Evolutionary conservation across 257 asterid species (phyloP).

Genomic region (Nicotiana benthamiana): DNA sequence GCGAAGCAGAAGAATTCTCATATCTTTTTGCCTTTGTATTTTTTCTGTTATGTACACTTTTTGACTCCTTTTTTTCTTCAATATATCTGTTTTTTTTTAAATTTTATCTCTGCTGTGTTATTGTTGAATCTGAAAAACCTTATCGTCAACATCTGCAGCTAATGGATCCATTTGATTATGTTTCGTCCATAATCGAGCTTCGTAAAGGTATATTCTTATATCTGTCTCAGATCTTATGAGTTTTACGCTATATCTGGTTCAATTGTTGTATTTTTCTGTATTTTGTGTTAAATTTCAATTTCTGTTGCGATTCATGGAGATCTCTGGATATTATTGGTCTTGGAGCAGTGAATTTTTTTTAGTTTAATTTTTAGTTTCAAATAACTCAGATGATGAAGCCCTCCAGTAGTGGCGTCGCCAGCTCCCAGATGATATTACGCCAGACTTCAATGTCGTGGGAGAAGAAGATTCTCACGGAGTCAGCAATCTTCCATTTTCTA

Average conservation of each 20-base stretch:
- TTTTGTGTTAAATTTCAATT: background rate
- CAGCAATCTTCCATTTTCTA: slow-evolving; percentile 52
- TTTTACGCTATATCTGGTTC: background rate
- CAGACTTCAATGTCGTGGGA: slow-evolving; percentile 66
- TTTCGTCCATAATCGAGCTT: slow-evolving; percentile 37
- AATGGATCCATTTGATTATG: slow-evolving; percentile 49
- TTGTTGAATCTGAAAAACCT: slow-evolving; percentile 27
- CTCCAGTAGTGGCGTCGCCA: slow-evolving; percentile 71
- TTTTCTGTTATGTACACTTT: background rate
- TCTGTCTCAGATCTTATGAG: slow-evolving; percentile 9
- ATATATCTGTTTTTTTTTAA: background rate
- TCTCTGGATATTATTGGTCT: slow-evolving; percentile 26
- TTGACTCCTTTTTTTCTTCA: background rate
- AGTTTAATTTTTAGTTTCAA: slow-evolving; percentile 21
- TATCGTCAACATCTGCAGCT: slow-evolving; percentile 12
- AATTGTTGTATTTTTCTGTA: background rate
- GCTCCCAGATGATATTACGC: slow-evolving; percentile 93
- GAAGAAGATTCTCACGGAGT: slow-evolving; percentile 54
- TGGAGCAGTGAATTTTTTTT: slow-evolving; percentile 12
- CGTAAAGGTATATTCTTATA: slow-evolving; percentile 39
- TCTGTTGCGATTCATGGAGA: slow-evolving; percentile 31
- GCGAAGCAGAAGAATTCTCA: slow-evolving; percentile 8
- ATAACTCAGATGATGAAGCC: slow-evolving; percentile 85
- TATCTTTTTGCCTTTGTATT: slow-evolving; percentile 12
- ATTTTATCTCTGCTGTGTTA: background rate